These are phyloP conservation scores for Ramalina intermedia DNA, from an alignment of 495 filamentous ascomycete genomes.

Conservation along the genomic window DNA sequence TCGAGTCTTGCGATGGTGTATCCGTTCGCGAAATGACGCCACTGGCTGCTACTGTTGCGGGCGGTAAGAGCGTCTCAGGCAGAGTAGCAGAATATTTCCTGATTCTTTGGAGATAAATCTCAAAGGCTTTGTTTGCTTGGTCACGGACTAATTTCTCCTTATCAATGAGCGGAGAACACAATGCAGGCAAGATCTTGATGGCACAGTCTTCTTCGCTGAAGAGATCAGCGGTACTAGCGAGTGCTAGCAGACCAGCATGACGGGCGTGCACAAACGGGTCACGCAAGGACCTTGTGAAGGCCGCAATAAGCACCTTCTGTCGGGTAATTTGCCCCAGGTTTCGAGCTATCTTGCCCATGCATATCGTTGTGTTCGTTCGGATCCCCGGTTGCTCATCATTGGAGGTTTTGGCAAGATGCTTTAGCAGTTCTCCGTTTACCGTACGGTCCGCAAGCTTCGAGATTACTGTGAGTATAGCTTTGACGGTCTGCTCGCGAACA, in stretches of 20 bases:
- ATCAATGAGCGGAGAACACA: slow-evolving; percentile 71
- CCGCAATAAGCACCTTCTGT: slow-evolving; percentile 81
- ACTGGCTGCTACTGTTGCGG: slow-evolving; percentile 25
- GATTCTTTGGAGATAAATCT: slow-evolving; percentile 74
- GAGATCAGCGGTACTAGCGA: slow-evolving; percentile 69
- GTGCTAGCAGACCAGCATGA: slow-evolving; percentile 72
- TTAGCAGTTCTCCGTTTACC: slow-evolving; percentile 83
- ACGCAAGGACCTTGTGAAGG: slow-evolving; percentile 73
- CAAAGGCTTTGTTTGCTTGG: slow-evolving; percentile 81
- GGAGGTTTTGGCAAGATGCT: slow-evolving; percentile 84
- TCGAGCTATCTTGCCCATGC: slow-evolving; percentile 86
- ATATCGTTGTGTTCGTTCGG: slow-evolving; percentile 94
- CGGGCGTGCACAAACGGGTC: slow-evolving; percentile 92
- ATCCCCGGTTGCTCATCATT: slow-evolving; percentile 98
- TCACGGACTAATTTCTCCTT: slow-evolving; percentile 88
- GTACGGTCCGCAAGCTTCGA: slow-evolving; percentile 81
- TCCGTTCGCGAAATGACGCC: slow-evolving; percentile 49
- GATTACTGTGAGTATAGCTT: slow-evolving; percentile 74
- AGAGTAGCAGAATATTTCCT: slow-evolving; percentile 61
- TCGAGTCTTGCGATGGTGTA: slow-evolving; percentile 54
- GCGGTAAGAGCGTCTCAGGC: slow-evolving; percentile 61
- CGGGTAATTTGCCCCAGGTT: slow-evolving; percentile 65
- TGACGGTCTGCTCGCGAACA: slow-evolving; percentile 89
- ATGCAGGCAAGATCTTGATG: slow-evolving; percentile 58
- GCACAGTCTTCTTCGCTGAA: slow-evolving; percentile 91